These are phyloP conservation scores for Macrotyloma uniflorum DNA, from an alignment of 306 rosid genomes.

Conservation along the genomic window DNA sequence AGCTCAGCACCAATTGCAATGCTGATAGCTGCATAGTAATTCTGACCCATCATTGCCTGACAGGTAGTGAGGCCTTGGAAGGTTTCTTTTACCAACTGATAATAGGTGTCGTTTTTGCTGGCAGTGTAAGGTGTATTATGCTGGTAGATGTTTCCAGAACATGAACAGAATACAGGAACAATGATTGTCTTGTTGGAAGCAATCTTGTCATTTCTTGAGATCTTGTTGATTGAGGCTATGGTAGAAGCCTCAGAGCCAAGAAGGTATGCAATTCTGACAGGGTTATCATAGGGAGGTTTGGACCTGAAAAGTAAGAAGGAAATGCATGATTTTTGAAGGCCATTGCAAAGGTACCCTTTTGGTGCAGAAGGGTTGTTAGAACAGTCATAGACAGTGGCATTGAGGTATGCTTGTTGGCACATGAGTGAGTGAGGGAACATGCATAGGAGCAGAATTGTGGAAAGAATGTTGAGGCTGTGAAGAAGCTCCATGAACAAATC, in stretches of 20 bases:
- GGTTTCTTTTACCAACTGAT: neutral
- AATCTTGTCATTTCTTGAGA: conserved; percentile 38
- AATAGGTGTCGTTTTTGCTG: conserved; percentile 37
- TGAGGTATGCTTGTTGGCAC: conserved; percentile 57
- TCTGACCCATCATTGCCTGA: conserved; percentile 57
- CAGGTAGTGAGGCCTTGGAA: conserved; percentile 65
- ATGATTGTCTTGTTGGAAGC: conserved; percentile 40
- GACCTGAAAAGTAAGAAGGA: conserved; percentile 52
- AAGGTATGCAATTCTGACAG: conserved; percentile 49
- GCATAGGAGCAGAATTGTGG: conserved; percentile 15
- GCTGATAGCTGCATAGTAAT: conserved; percentile 37
- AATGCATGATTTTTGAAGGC: conserved; percentile 44
- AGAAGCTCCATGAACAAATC: conserved; percentile 42
- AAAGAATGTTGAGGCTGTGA: conserved; percentile 17
- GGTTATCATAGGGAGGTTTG: conserved; percentile 40
- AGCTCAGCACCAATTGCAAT: conserved; percentile 45
- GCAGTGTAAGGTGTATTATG: conserved; percentile 47
- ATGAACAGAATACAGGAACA: conserved; percentile 57
- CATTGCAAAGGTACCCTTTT: conserved; percentile 59
- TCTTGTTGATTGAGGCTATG: conserved; percentile 53
- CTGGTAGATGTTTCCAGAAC: conserved; percentile 57
- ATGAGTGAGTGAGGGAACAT: conserved; percentile 33
- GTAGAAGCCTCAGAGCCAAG: conserved; percentile 53
- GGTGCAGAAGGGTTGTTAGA: conserved; percentile 36
- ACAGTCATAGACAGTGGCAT: conserved; percentile 42